Evolutionary conservation across 805 yeast species (phyloP).

Genomic region (baker's yeast (Saccharomyces cerevisiae)): DNA sequence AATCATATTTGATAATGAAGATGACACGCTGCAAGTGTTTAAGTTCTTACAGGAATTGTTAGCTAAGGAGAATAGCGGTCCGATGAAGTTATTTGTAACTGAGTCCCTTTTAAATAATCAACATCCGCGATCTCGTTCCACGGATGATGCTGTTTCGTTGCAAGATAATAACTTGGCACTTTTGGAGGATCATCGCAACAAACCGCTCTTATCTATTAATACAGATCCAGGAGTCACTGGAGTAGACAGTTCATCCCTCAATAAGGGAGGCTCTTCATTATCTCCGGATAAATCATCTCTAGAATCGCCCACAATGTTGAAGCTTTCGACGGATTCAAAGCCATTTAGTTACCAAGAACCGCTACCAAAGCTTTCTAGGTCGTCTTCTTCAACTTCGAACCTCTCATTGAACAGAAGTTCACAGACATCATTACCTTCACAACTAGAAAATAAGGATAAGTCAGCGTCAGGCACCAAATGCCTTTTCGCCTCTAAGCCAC

Average conservation of each 20-base stretch:
- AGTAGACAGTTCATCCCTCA: constrained; percentile 9
- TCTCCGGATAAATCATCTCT: constrained; percentile 23
- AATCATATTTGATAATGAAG: constrained; percentile 29
- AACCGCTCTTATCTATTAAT: constrained; percentile 23
- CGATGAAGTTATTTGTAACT: constrained; percentile 27
- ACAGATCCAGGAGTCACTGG: constrained; percentile 23
- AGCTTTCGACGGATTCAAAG: constrained; percentile 18
- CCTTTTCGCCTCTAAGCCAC: constrained; percentile 4
- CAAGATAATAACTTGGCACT: neutral
- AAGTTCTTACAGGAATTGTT: constrained; percentile 12
- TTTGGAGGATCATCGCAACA: neutral
- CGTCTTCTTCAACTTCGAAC: neutral
- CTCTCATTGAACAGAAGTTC: constrained; percentile 1
- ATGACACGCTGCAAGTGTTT: constrained; percentile 19
- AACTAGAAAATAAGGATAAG: neutral
- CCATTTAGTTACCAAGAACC: constrained; percentile 27
- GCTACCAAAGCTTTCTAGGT: constrained; percentile 12
- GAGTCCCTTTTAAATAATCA: constrained; percentile 26
- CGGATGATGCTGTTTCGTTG: constrained; percentile 1
- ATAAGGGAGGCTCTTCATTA: constrained; percentile 22
- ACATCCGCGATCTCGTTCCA: constrained; percentile 3
- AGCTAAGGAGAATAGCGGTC: constrained; percentile 5
- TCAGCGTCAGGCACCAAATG: constrained; percentile 3
- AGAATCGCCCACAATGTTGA: constrained; percentile 27
- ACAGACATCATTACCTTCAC: neutral